Evolutionary conservation across 768 basidiomycete genomes (phyloP), one percentile per base, ranked within the genome.

Genomic region (Astraeus odoratus): DNA sequence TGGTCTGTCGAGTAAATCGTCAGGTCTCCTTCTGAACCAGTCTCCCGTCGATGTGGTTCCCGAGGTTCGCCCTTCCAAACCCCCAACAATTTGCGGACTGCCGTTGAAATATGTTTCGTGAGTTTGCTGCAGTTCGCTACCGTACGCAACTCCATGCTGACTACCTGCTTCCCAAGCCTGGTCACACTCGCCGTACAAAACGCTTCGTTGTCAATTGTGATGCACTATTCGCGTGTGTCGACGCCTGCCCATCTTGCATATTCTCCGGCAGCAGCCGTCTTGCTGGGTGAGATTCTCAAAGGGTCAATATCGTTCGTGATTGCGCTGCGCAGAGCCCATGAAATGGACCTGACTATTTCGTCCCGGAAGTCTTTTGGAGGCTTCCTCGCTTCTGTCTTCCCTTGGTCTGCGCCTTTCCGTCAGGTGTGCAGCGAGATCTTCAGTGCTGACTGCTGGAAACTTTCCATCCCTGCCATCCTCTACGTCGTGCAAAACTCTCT

Each of bases 171-270:
- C 18, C 29, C 18, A 47, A 86, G 86, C 12, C 73, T 90, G 47
- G 78, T 92, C 51, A 89, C 87, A 15, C 78, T 94, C 40, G 91
- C 91, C 4, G 83, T 95, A 3, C 95, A 99, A 71, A 98, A 98
- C 67, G 91, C 91, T 24, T 81, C 89, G 8, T 72, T 99, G 39
- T 93, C 93, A 43, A 92, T 99, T 59, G 89, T 98, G 52, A 95
- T 99, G 89, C 93, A 97, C 71, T 90, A 97, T 67, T 97, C 96
- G n/a, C 81, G 96, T 48, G 84, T 92, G 47, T 86, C 88, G 2
- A 86, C 78, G 0, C 79, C 90, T 7, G 70, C 85, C 2, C 71
- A 83, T 33, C 74, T 85, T 25, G 71, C 88, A 1, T 99, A 99
- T 66, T 96, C 90, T 1, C 91, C 96, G 1, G 93, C 95, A 1